A percentile compares a stretch with the other conserved stretches of the same genome.
These are phyloP conservation scores for Umbelopsis ramanniana DNA, from an alignment of 192 early-diverging fungal species.

Conservation along the genomic window DNA sequence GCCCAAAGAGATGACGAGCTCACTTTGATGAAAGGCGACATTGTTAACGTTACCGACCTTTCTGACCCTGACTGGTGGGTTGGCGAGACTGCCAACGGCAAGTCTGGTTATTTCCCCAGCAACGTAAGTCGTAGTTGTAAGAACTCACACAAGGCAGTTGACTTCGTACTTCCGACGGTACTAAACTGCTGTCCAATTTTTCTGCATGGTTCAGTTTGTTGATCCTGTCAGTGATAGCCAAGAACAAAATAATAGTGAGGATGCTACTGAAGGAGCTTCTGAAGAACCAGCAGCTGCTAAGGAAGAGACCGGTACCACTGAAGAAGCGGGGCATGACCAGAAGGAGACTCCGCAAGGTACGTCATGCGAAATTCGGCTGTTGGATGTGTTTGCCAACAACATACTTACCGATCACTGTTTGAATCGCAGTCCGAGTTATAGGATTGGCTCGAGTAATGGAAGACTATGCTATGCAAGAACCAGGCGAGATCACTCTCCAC, in stretches of 20 bases:
- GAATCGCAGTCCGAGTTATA: conserved; percentile 13
- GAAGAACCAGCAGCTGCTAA: not conserved
- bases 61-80: conserved; percentile 60
- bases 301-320: not conserved
- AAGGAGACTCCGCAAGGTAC: conserved; percentile 15
- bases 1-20: conserved; percentile 69
- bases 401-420: not conserved
- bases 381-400: not conserved
- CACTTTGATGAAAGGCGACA: conserved; percentile 58
- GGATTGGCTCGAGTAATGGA: conserved; percentile 65
- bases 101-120: conserved; percentile 49
- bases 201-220: conserved; percentile 27
- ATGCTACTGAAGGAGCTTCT: not conserved
- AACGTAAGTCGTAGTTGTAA: conserved; percentile 40
- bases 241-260: not conserved
- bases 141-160: too few species aligned
- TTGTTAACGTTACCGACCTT: conserved; percentile 59
- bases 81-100: conserved; percentile 40
- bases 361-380: not conserved
- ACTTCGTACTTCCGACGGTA: too few species aligned
- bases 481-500: conserved; percentile 70
- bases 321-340: conserved; percentile 9
- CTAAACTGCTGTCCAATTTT: not conserved
- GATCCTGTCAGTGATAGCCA: not conserved
- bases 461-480: conserved; percentile 71